phyloP scores from a whole-genome alignment of 2,329 filamentous ascomycete genomes.

The Hypocrella siamensis region DNA sequence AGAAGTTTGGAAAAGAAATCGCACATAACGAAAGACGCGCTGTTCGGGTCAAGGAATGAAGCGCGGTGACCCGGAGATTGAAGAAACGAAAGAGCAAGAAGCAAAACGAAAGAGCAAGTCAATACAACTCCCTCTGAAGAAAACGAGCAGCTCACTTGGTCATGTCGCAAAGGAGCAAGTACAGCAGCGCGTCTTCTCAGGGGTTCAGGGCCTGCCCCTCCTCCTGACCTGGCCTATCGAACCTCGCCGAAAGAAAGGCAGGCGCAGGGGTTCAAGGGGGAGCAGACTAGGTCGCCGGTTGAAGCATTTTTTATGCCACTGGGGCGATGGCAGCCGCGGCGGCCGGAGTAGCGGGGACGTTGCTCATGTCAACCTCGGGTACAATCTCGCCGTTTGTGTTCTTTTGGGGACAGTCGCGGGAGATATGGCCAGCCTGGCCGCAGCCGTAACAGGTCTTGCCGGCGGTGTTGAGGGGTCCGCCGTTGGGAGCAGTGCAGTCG shows the following conservation, averaged over 20 bases:
- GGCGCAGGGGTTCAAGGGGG: not conserved
- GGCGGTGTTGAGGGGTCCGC: slow-evolving; percentile 84
- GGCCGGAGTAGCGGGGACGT: slow-evolving; percentile 19
- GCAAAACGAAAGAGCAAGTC: no score
- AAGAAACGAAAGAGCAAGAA: no score
- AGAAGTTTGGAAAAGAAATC: no score
- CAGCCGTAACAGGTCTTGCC: slow-evolving; percentile 99
- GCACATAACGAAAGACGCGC: no score
- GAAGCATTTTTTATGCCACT: slow-evolving; percentile 16
- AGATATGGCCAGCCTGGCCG: slow-evolving; percentile 90
- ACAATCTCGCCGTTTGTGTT: slow-evolving; percentile 32
- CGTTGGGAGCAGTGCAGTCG: slow-evolving; percentile 94
- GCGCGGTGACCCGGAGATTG: no score
- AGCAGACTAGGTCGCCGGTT: not conserved
- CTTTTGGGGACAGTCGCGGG: slow-evolving; percentile 80
- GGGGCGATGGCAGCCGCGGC: slow-evolving; percentile 29
- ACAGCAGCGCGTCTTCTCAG: no score
- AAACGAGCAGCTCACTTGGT: no score
- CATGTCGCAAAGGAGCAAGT: no score
- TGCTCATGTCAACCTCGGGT: slow-evolving; percentile 26
- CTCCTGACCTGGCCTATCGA: not conserved
- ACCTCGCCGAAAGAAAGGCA: not conserved
- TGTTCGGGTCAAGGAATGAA: no score
- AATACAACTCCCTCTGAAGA: no score
- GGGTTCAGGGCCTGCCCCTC: slow-evolving; percentile 3